Percentiles rank a stretch among this genome's conserved stretches.
These are phyloP conservation scores for Scutellaria galericulata DNA, from an alignment of 257 asterid genomes.

Conservation along the genomic window DNA sequence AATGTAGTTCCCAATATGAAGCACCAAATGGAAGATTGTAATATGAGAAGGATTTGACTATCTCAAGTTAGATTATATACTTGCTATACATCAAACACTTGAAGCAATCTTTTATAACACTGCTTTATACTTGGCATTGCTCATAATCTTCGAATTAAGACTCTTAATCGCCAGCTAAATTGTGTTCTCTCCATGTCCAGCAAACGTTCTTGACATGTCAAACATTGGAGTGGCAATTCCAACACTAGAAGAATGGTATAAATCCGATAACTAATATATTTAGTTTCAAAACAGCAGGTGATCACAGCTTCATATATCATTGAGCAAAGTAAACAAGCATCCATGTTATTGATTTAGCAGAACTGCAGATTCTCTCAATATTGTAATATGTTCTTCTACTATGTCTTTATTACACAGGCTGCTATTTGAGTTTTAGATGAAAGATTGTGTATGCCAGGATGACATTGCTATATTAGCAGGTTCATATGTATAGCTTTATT, in stretches of 20 bases:
- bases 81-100: not conserved
- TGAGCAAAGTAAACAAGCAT: not conserved
- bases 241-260: conserved; percentile 73
- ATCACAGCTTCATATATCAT: not conserved
- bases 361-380: no score
- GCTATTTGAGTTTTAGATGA: no score
- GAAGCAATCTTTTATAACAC: not conserved
- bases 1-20: not conserved
- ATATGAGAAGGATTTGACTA: not conserved
- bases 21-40: not conserved
- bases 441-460: no score
- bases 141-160: not conserved
- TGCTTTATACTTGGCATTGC: not conserved
- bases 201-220: conserved; percentile 68
- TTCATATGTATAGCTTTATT: no score
- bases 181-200: conserved; percentile 43
- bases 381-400: no score
- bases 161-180: not conserved
- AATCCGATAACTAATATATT: conserved; percentile 20
- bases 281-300: not conserved
- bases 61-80: not conserved
- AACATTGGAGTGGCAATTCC: conserved; percentile 72
- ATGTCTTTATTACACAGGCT: no score
- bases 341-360: not conserved
- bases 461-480: no score